Evolutionary conservation across 441 rosid genomes (phyloP).

Genomic region (Erodium texanum): DNA sequence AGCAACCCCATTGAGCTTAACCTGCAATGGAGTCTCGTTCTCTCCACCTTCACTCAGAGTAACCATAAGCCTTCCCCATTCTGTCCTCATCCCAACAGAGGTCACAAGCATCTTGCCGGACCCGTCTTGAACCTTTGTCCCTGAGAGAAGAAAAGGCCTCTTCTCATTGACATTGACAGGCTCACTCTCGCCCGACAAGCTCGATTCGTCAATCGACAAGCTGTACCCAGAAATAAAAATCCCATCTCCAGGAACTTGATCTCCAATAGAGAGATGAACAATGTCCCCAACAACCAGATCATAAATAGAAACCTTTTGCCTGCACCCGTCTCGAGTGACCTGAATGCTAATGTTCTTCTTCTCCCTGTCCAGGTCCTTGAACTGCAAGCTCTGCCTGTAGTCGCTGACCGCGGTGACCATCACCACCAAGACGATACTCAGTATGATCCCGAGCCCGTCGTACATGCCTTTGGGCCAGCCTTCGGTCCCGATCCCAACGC

Average conservation of each 20-base stretch:
- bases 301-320: slow-evolving; percentile 38
- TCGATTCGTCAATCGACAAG: slow-evolving; percentile 40
- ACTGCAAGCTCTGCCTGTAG: slow-evolving; percentile 40
- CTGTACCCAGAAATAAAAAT: slow-evolving; percentile 32
- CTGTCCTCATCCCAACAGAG: slow-evolving; percentile 43
- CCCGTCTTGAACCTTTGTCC: slow-evolving; percentile 48
- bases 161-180: slow-evolving; percentile 24
- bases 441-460: slow-evolving; percentile 37
- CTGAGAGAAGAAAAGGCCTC: slow-evolving; percentile 39
- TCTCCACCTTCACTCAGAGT: slow-evolving; percentile 43
- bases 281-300: slow-evolving; percentile 44
- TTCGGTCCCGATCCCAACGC: slow-evolving; percentile 39
- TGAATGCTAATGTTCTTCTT: slow-evolving; percentile 38
- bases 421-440: slow-evolving; percentile 38
- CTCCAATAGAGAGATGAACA: slow-evolving; percentile 40
- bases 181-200: slow-evolving; percentile 49
- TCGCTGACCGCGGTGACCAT: slow-evolving; percentile 42
- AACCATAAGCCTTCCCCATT: slow-evolving; percentile 49
- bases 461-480: slow-evolving; percentile 43
- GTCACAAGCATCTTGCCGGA: slow-evolving; percentile 41
- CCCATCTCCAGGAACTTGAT: slow-evolving; percentile 44
- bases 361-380: slow-evolving; percentile 45
- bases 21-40: slow-evolving; percentile 45
- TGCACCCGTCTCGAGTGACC: slow-evolving; percentile 36
- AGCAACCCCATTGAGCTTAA: slow-evolving; percentile 52